A percentile compares a stretch with the other conserved stretches of the same genome.
Evolutionary conservation across 306 rosid species (phyloP).

Genomic region (Medicago ruthenica): DNA sequence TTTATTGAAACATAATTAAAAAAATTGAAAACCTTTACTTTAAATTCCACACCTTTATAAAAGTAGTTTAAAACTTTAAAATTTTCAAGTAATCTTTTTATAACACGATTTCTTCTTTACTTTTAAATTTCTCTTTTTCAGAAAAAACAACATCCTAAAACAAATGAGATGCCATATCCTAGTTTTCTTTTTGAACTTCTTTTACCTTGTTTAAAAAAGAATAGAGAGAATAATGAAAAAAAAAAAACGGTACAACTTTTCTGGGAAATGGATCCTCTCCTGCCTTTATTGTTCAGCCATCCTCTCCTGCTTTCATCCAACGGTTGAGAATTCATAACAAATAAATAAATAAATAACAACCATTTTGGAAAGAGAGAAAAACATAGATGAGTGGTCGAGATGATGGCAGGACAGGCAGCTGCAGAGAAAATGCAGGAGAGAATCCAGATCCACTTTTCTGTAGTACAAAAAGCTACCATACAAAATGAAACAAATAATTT

Average conservation of each 20-base stretch:
- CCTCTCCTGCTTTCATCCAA: no score
- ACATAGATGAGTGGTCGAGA: no score
- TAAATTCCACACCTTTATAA: neutral
- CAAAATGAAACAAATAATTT: neutral
- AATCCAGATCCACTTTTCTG: no score
- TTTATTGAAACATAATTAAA: neutral
- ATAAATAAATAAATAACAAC: no score
- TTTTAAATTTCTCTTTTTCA: neutral
- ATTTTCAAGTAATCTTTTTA: neutral
- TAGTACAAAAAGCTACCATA: neutral
- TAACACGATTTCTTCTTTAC: neutral
- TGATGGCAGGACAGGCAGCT: no score
- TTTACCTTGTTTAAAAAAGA: neutral
- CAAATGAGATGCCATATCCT: neutral
- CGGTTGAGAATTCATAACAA: no score
- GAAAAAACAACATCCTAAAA: neutral
- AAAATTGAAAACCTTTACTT: conserved; percentile 1
- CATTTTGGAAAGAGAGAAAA: no score
- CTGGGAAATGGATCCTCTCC: no score
- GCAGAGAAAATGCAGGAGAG: no score
- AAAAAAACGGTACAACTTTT: no score
- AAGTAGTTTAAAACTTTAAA: neutral
- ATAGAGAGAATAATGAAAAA: no score
- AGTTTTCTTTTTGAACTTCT: neutral
- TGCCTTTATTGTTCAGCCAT: no score